Conservation (phyloP, 257 asterid genomes). For the Lycium barbarum region DNA sequence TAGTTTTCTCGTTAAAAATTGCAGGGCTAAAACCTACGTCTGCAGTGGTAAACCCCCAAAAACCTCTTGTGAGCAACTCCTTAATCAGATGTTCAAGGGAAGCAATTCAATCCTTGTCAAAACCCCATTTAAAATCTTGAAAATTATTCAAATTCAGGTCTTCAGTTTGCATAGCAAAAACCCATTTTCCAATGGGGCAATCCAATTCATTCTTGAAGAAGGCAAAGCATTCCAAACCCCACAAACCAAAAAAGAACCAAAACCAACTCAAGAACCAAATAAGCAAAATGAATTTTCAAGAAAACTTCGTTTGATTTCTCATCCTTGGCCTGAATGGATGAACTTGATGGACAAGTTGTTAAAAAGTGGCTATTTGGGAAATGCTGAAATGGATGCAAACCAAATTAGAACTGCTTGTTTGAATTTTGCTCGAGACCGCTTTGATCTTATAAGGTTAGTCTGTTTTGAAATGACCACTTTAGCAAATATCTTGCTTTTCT, state of each 20-base stretch:
- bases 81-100: conserved; percentile 29
- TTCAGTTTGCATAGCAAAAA: conserved; percentile 43
- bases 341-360: conserved; percentile 63
- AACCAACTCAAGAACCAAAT: conserved; percentile 24
- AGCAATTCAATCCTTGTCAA: conserved; percentile 37
- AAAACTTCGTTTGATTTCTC: conserved; percentile 49
- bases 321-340: conserved; percentile 93
- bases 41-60: background rate
- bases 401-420: conserved; percentile 78
- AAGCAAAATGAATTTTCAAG: conserved; percentile 32
- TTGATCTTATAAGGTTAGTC: conserved; percentile 73
- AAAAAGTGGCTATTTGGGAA: conserved; percentile 63
- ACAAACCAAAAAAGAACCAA: conserved; percentile 35
- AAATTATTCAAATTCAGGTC: conserved; percentile 22
- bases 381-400: conserved; percentile 55
- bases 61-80: background rate
- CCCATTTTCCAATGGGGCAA: conserved; percentile 60
- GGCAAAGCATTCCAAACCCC: conserved; percentile 37
- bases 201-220: conserved; percentile 68
- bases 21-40: background rate
- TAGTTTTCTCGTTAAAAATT: too few species aligned
- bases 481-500: background rate
- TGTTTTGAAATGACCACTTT: background rate
- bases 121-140: conserved; percentile 45
- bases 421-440: conserved; percentile 76